Base-by-base conservation (phyloP, 116 monocot species). In the Thalassia testudinum region DNA sequence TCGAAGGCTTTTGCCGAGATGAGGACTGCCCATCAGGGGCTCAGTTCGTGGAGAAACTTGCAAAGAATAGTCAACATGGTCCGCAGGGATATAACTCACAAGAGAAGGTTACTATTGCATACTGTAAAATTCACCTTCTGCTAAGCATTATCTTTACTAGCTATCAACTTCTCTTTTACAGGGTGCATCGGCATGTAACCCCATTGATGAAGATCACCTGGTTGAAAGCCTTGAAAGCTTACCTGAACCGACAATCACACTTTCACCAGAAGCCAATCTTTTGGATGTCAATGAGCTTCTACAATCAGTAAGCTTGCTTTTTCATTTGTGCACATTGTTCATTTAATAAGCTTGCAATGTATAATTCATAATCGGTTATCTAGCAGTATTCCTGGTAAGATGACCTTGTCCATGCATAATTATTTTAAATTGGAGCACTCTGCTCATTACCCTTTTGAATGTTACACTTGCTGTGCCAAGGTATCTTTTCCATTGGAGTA, bases 281-380 rank as follows among this genome's bases (percentile, higher is more conserved):
- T 64, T 95, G 50, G 72, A 74, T 67, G 79, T 88, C 53, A 72
- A 88, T 68, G 75, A 88, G 44, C 74, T 95, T 34, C 72, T 95
- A 17, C 81, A 85, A 56, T 81, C 84, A 14, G 95, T 95, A 81
- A 42, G 70, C 42, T 57, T 23, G n/a, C 56, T 0, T 27, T 51
- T 75, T 53, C 15, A 34, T 34, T 34, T 5, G 10, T 34, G 30
- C 6, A 3, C 3, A 34, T 34, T 34, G 6, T 10, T 34, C 6
- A 34, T 34, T n/a, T n/a, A n/a, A n/a, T n/a, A n/a, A n/a, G n/a
- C n/a, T n/a, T n/a, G n/a, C n/a, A n/a, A n/a, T n/a, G n/a, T n/a
- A n/a, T n/a, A n/a, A n/a, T n/a, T n/a, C n/a, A n/a, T n/a, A n/a
- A n/a, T n/a, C n/a, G n/a, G n/a, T n/a, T n/a, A n/a, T n/a, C n/a